These are phyloP conservation scores for Talaromyces sp. DNA, from an alignment of 2,329 filamentous ascomycete genomes.

Conservation along the genomic window DNA sequence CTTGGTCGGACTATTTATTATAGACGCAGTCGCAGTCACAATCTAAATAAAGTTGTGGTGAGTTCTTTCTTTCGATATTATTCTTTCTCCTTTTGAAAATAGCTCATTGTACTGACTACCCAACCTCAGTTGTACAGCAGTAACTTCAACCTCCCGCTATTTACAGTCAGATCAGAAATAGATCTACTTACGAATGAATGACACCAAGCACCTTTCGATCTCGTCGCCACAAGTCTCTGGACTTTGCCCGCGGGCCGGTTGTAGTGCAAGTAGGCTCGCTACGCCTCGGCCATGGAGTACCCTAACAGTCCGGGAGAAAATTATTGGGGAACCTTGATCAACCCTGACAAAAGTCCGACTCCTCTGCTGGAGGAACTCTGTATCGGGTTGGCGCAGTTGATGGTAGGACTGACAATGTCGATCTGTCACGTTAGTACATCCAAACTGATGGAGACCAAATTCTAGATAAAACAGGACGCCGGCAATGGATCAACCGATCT, in stretches of 20 bases:
- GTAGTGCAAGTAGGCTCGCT: slow-evolving; percentile 13
- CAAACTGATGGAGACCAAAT: background rate
- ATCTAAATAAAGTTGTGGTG: background rate
- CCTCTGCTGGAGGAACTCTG: slow-evolving; percentile 66
- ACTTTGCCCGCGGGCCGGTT: slow-evolving; percentile 3
- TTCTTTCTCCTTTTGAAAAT: background rate
- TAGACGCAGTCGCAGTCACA: background rate
- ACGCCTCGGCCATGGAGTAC: slow-evolving; percentile 30
- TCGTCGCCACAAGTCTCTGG: background rate
- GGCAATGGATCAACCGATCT: slow-evolving; percentile 36
- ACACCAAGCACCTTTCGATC: background rate
- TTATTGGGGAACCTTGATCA: slow-evolving; percentile 64
- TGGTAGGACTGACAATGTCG: slow-evolving; percentile 55
- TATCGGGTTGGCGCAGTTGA: slow-evolving; percentile 65
- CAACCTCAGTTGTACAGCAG: background rate
- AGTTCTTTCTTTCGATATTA: background rate
- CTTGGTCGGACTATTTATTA: slow-evolving; percentile 4
- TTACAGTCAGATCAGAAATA: background rate
- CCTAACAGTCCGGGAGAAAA: slow-evolving; percentile 26
- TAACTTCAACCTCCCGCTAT: background rate
- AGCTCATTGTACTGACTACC: background rate
- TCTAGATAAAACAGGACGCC: slow-evolving; percentile 34
- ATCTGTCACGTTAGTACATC: background rate
- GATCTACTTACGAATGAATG: background rate
- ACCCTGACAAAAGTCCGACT: slow-evolving; percentile 65